phyloP scores from a whole-genome alignment of 2,329 filamentous ascomycete genomes.

The Raffaelea arxii region DNA sequence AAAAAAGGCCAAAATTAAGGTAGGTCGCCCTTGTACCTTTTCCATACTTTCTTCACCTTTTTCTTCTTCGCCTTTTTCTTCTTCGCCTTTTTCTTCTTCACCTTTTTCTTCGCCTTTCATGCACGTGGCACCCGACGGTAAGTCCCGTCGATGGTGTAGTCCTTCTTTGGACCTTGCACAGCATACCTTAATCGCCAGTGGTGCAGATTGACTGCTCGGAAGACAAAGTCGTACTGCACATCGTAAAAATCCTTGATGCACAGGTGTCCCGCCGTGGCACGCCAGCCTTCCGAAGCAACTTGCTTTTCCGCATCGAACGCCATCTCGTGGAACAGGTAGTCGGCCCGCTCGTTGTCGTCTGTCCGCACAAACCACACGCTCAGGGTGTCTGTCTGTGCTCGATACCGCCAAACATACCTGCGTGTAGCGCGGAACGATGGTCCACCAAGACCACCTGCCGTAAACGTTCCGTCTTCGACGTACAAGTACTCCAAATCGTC shows the following conservation, averaged over 20 bases:
- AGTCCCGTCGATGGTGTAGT: conserved; percentile 51
- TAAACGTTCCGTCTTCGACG: conserved; percentile 57
- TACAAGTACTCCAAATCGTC: conserved; percentile 55
- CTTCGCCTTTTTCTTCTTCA: too few relatives aligned
- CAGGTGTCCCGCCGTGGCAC: conserved; percentile 57
- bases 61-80: too few relatives aligned
- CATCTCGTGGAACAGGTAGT: conserved; percentile 69
- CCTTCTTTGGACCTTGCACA: conserved; percentile 64
- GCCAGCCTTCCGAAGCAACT: conserved; percentile 34
- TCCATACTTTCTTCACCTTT: too few relatives aligned
- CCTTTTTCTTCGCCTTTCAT: too few relatives aligned
- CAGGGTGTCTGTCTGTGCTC: conserved; percentile 47
- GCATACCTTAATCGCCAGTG: conserved; percentile 53
- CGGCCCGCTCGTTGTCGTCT: conserved; percentile 50
- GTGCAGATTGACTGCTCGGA: conserved; percentile 44
- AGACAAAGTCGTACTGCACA: conserved; percentile 58
- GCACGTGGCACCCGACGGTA: conserved; percentile 36
- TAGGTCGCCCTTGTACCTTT: too few relatives aligned
- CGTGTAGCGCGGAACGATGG: conserved; percentile 50
- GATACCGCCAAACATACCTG: conserved; percentile 65
- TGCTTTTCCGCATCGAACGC: conserved; percentile 35
- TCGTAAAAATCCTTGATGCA: conserved; percentile 65
- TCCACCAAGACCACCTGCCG: conserved; percentile 32
- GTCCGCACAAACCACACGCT: conserved; percentile 66
- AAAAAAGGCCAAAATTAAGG: too few relatives aligned